phyloP scores from a whole-genome alignment of 192 early-diverging fungal genomes.

The Chytriomyces confervae region DNA sequence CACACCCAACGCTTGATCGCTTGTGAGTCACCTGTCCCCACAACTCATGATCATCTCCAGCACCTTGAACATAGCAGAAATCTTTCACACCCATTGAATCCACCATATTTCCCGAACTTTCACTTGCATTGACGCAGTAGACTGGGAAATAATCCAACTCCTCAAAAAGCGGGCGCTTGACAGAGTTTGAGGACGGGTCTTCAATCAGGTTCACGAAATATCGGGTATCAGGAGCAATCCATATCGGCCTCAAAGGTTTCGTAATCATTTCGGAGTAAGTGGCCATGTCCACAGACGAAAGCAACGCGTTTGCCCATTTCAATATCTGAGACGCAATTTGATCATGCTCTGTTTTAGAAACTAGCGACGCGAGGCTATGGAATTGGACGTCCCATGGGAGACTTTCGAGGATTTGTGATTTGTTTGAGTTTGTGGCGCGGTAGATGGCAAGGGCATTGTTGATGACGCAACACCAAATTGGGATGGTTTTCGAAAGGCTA shows the following conservation, averaged over 20 bases:
- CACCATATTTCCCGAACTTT: slow-evolving; percentile 54
- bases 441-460: slow-evolving; percentile 56
- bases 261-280: slow-evolving; percentile 29
- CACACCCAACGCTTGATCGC: too few relatives aligned
- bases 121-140: slow-evolving; percentile 78
- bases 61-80: slow-evolving; percentile 86
- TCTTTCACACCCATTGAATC: slow-evolving; percentile 47
- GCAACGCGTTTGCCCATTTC: slow-evolving; percentile 61
- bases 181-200: slow-evolving; percentile 4
- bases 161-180: slow-evolving; percentile 7
- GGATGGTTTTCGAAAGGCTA: slow-evolving; percentile 82
- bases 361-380: slow-evolving; percentile 65
- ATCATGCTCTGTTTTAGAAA: slow-evolving; percentile 72
- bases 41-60: slow-evolving; percentile 87
- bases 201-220: slow-evolving; percentile 35
- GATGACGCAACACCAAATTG: slow-evolving; percentile 86
- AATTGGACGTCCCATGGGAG: slow-evolving; percentile 62
- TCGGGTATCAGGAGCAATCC: slow-evolving; percentile 74
- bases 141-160: slow-evolving; percentile 71
- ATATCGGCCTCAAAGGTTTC: slow-evolving; percentile 83
- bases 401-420: background rate
- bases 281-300: slow-evolving; percentile 42
- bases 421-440: slow-evolving; percentile 9
- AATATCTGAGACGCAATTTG: slow-evolving; percentile 69
- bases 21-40: slow-evolving; percentile 64